A percentile compares a stretch with the other conserved stretches of the same genome.
phyloP scores from a whole-genome alignment of 2,329 filamentous ascomycete species.

The Akanthomyces dipterigenus region DNA sequence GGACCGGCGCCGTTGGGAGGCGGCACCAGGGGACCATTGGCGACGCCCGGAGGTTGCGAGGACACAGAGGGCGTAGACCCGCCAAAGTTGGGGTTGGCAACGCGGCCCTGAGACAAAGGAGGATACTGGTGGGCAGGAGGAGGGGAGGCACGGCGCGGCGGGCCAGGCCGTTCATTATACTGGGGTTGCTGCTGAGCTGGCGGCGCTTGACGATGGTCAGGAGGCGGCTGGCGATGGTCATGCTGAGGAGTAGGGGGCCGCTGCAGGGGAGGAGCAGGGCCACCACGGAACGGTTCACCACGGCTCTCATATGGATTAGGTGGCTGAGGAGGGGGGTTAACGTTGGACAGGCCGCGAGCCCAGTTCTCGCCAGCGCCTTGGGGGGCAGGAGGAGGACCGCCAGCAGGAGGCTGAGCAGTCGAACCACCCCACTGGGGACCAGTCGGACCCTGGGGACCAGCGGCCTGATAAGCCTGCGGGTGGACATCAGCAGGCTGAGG shows the following conservation, averaged over 20 bases:
- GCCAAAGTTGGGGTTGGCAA: constrained; percentile 53
- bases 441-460: constrained; percentile 74
- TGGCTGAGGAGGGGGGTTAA: constrained; percentile 68
- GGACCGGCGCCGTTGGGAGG: constrained; percentile 55
- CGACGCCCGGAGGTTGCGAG: constrained; percentile 25
- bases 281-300: constrained; percentile 61
- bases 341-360: constrained; percentile 66
- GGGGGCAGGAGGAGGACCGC: constrained; percentile 58
- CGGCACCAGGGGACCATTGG: constrained; percentile 25
- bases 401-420: constrained; percentile 45
- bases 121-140: constrained; percentile 42
- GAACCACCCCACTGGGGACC: constrained; percentile 86
- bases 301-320: constrained; percentile 75
- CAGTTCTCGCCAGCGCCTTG: constrained; percentile 48
- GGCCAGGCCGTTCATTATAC: constrained; percentile 4
- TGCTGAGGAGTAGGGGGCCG: constrained; percentile 72
- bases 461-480: constrained; percentile 83
- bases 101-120: constrained; percentile 47
- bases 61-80: constrained; percentile 43
- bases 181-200: constrained; percentile 5
- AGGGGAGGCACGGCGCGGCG: constrained; percentile 17
- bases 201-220: constrained; percentile 25
- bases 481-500: constrained; percentile 96
- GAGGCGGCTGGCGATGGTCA: constrained; percentile 50
- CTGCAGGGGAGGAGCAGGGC: constrained; percentile 57